Evolutionary conservation across 1,284 basidiomycete species (phyloP), one percentile per base, ranked within the genome.

Genomic region (Boletellus deceptivus): DNA sequence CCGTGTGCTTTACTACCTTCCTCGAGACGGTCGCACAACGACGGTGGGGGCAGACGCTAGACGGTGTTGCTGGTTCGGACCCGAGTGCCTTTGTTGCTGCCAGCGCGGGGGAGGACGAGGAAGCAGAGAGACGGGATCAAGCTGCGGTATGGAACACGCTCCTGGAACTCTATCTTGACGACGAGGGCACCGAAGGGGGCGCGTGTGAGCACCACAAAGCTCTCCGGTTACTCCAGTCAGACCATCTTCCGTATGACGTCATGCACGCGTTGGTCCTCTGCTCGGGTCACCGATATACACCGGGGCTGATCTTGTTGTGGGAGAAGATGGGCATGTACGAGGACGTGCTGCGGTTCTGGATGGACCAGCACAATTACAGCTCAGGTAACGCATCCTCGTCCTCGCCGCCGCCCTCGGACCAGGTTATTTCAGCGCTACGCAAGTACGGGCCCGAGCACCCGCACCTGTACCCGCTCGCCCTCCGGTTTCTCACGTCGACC

Each of bases 291-390:
- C 76, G 75, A 3, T 98, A 93, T 65, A 93, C 86, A 0, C 80
- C 83, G 0, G 96, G 96, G 0, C 77, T 97, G 10, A 87, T 98
- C 0, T 73, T 91, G 9, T 75, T 99, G 1, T 98, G 94, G 89
- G 96, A 98, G 71, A 84, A 83, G 48, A 77, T 94, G 74, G 93
- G 89, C 3, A 95, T 98, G 94, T 92, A 93, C 68, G 97, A 98
- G 62, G 95, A 98, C 57, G 85, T 98, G 35, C 64, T 99, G 25
- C 82, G 93, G 18, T 94, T 91, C 73, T 94, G 89, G 85, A 96
- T 96, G 79, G 88, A 86, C 49, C 76, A 75, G 55, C 25, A 25
- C 25, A 9, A 25, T 8, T 76, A 84, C 59, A 76, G 74, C 27
- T 73, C 73, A 13, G 75, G 72, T 6, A 29, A 36, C 6, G 39